Conservation (phyloP, 2,329 filamentous ascomycete genomes). For the Colletotrichum sidae region DNA sequence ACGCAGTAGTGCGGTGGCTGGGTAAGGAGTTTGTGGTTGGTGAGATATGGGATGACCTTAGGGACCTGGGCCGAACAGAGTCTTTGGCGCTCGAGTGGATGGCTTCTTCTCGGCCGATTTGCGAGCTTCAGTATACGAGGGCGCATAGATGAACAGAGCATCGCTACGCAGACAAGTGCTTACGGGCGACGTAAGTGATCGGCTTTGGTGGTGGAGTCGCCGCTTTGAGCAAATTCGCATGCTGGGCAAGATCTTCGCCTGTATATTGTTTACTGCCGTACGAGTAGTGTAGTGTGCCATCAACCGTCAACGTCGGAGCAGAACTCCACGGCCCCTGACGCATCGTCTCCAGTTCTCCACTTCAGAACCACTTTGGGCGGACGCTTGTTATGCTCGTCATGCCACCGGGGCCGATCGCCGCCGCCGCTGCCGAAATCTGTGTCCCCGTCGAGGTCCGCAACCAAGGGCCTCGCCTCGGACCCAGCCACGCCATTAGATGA, state of each 20-base stretch:
- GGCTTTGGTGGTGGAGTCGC: no score
- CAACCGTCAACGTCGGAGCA: background rate
- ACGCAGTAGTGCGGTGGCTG: constrained; percentile 3
- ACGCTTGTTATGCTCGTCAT: constrained; percentile 26
- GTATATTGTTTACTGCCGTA: background rate
- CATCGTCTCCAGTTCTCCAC: constrained; percentile 1
- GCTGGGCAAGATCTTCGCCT: no score
- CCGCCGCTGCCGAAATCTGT: no score
- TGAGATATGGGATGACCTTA: constrained; percentile 17
- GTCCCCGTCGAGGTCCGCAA: no score
- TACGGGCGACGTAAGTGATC: background rate
- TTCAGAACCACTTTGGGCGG: constrained; percentile 17
- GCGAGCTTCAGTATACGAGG: constrained; percentile 2
- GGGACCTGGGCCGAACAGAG: background rate
- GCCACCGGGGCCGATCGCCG: constrained; percentile 13
- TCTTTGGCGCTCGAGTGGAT: background rate
- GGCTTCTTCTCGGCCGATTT: constrained; percentile 11
- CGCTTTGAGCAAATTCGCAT: no score
- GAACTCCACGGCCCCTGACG: background rate
- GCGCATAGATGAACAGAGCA: constrained; percentile 14
- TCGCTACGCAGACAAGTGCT: background rate
- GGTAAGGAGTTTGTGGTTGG: constrained; percentile 4
- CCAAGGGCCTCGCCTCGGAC: no score
- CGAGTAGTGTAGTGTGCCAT: no score
- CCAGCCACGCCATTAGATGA: background rate